Evolutionary conservation across 805 yeast genomes (phyloP).

Genomic region (Ogataea saltuana): DNA sequence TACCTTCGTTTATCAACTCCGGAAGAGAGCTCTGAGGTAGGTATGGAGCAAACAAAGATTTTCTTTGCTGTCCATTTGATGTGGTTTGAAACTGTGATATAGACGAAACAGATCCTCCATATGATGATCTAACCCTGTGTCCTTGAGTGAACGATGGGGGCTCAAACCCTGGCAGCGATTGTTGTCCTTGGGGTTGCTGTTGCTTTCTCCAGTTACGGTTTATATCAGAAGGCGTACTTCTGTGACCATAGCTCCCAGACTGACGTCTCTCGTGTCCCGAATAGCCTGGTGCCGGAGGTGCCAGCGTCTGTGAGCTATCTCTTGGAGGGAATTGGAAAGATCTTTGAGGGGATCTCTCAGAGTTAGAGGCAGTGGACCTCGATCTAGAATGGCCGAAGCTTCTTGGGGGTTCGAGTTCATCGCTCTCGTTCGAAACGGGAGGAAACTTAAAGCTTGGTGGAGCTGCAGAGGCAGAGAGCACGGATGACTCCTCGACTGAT

Average conservation of each 20-base stretch:
- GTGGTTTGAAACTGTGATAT: conserved; percentile 38
- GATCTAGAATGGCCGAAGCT: conserved; percentile 27
- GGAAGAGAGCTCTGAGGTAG: conserved; percentile 93
- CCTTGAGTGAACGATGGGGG: conserved; percentile 63
- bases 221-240: conserved; percentile 45
- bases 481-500: conserved; percentile 12
- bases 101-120: conserved; percentile 62
- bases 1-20: conserved; percentile 83
- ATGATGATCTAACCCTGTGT: conserved; percentile 74
- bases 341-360: conserved; percentile 46
- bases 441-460: conserved; percentile 59
- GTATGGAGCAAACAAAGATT: conserved; percentile 93
- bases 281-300: conserved; percentile 58
- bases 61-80: conserved; percentile 50
- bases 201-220: conserved; percentile 69
- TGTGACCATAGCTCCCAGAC: conserved; percentile 42
- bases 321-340: conserved; percentile 68
- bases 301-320: conserved; percentile 33
- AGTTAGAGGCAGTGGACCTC: conserved; percentile 34
- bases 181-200: conserved; percentile 39
- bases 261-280: conserved; percentile 45
- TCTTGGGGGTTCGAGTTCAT: conserved; percentile 11
- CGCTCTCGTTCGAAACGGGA: conserved; percentile 30
- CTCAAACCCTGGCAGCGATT: conserved; percentile 26
- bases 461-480: conserved; percentile 13